These are phyloP conservation scores for Cryphonectria nitschkei DNA, from an alignment of 2,329 filamentous ascomycete genomes.

Conservation along the genomic window DNA sequence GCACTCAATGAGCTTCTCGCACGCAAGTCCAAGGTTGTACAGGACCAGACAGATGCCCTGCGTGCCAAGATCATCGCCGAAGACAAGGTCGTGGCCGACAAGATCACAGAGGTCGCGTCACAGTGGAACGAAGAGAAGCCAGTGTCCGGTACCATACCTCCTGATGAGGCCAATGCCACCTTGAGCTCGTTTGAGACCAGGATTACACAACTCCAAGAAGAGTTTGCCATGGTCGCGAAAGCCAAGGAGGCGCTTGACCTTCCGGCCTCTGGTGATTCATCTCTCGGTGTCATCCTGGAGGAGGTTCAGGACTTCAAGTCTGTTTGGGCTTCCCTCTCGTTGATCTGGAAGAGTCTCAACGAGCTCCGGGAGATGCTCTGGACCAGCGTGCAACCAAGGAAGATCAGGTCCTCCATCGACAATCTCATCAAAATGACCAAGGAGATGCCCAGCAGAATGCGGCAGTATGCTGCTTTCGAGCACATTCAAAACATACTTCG, in stretches of 20 bases:
- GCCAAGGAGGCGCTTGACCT: constrained; percentile 97
- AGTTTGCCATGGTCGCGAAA: constrained; percentile 91
- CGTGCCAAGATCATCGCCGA: constrained; percentile 94
- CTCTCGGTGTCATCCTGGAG: constrained; percentile 84
- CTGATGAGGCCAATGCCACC: constrained; percentile 83
- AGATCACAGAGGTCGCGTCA: constrained; percentile 79
- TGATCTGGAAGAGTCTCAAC: constrained; percentile 95
- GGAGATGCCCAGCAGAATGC: constrained; percentile 98
- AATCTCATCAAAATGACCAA: constrained; percentile 96
- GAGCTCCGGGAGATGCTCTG: constrained; percentile 91
- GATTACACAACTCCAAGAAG: constrained; percentile 82
- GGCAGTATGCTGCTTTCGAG: constrained; percentile 99
- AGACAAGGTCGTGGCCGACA: constrained; percentile 86
- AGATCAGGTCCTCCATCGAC: constrained; percentile 87
- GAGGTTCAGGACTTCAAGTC: constrained; percentile 99
- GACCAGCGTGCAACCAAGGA: constrained; percentile 94
- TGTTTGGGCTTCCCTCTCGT: constrained; percentile 93
- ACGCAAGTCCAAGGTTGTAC: constrained; percentile 91
- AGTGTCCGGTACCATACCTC: constrained; percentile 90
- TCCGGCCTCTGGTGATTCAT: constrained; percentile 76
- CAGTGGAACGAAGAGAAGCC: constrained; percentile 98
- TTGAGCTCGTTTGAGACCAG: constrained; percentile 81
- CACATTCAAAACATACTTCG: constrained; percentile 92
- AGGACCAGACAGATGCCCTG: constrained; percentile 93
- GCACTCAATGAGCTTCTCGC: constrained; percentile 88